These are phyloP conservation scores for Diaporthe sp. DNA, from an alignment of 2,329 filamentous ascomycete species.

Conservation along the genomic window DNA sequence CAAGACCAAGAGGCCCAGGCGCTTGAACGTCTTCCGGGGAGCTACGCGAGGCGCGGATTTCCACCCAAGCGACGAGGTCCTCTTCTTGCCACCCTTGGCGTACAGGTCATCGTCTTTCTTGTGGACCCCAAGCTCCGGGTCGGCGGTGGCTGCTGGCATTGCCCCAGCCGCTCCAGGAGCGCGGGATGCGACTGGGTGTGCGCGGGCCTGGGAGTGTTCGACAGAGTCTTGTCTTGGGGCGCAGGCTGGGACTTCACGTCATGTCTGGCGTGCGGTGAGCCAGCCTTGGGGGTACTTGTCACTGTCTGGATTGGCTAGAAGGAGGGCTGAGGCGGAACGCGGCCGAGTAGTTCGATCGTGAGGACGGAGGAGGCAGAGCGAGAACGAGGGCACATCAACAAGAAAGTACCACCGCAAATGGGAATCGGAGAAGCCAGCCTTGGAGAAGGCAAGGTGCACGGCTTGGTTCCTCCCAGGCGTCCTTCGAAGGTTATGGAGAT, in stretches of 20 bases:
- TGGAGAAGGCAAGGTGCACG: neutral
- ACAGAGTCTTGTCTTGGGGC: neutral
- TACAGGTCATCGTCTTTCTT: slow-evolving; percentile 72
- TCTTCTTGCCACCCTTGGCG: slow-evolving; percentile 46
- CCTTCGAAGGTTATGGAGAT: slow-evolving; percentile 14
- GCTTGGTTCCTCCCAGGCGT: neutral
- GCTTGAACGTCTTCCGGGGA: slow-evolving; percentile 66
- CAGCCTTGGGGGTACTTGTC: neutral
- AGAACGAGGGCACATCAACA: neutral
- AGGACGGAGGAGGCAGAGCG: neutral
- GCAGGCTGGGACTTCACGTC: slow-evolving; percentile 16
- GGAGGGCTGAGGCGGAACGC: neutral
- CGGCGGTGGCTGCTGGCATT: slow-evolving; percentile 61
- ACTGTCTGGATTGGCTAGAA: neutral
- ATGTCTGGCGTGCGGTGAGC: slow-evolving; percentile 10
- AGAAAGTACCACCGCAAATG: neutral
- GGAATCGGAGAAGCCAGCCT: slow-evolving; percentile 13
- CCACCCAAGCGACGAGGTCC: slow-evolving; percentile 54
- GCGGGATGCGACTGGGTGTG: slow-evolving; percentile 7
- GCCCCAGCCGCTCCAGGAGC: slow-evolving; percentile 42
- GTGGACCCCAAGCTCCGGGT: slow-evolving; percentile 67
- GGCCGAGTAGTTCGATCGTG: slow-evolving; percentile 1
- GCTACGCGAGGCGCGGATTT: slow-evolving; percentile 53
- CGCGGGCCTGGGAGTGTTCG: neutral
- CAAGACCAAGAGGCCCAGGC: slow-evolving; percentile 61